These are phyloP conservation scores for Berkeleyomyces basicola DNA, from an alignment of 2,329 filamentous ascomycete species.

Conservation along the genomic window DNA sequence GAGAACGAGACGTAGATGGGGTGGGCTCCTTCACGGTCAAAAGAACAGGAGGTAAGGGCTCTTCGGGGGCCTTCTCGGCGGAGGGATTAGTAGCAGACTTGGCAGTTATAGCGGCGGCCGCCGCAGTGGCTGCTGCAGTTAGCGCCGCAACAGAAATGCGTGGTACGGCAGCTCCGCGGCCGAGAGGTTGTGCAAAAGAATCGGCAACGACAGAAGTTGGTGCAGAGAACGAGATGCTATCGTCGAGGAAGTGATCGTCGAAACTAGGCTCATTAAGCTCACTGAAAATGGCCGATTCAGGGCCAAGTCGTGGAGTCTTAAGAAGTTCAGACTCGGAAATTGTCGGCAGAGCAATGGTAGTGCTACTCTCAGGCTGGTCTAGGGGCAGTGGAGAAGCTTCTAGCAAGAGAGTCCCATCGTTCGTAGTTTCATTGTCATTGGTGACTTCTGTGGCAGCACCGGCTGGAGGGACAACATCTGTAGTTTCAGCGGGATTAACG, in stretches of 20 bases:
- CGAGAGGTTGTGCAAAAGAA: not conserved
- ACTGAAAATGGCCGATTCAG: constrained; percentile 9
- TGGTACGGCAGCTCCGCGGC: not conserved
- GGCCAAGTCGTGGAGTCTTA: constrained; percentile 11
- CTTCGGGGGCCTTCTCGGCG: not conserved
- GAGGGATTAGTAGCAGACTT: not conserved
- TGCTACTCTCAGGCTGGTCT: not conserved
- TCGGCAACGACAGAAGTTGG: constrained; percentile 14
- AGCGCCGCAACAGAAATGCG: not conserved
- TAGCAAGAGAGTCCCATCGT: not conserved
- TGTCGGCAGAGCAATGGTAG: not conserved
- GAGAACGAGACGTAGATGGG: constrained; percentile 9
- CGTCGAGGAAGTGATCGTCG: constrained; percentile 7
- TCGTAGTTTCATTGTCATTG: not conserved
- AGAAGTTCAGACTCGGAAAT: not conserved
- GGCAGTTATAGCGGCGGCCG: not conserved
- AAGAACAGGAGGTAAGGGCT: not conserved
- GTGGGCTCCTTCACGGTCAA: constrained; percentile 12
- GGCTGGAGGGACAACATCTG: not conserved
- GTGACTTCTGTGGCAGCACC: not conserved
- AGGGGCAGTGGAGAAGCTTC: not conserved
- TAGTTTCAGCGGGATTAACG: not conserved
- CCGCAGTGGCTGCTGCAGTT: not conserved
- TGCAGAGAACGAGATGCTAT: constrained; percentile 6
- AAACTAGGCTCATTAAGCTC: constrained; percentile 11